phyloP scores from a whole-genome alignment of 2,329 filamentous ascomycete genomes.

The Leptographium flavum region DNA sequence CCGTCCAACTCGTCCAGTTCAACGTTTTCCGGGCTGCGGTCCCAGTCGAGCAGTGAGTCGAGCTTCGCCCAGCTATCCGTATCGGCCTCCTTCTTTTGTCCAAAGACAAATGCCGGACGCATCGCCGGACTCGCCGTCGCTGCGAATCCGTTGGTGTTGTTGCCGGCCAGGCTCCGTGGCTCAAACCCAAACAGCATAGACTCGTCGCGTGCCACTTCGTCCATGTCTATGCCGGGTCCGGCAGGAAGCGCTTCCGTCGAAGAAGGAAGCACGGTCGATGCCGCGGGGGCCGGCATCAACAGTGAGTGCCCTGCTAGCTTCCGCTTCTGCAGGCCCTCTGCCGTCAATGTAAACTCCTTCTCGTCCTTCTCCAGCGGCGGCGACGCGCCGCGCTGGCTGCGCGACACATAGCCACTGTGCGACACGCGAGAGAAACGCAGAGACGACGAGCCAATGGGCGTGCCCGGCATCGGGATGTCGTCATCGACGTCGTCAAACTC shows the following conservation, averaged over 20 bases:
- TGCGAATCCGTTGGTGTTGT: slow-evolving; percentile 19
- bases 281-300: slow-evolving; percentile 15
- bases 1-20: slow-evolving; percentile 88
- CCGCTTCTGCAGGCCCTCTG: slow-evolving; percentile 62
- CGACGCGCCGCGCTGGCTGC: slow-evolving; percentile 55
- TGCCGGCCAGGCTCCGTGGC: slow-evolving; percentile 11
- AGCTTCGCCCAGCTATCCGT: slow-evolving; percentile 29
- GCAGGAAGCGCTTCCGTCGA: slow-evolving; percentile 1
- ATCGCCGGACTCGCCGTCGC: slow-evolving; percentile 43
- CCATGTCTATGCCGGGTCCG: slow-evolving; percentile 20
- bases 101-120: slow-evolving; percentile 30
- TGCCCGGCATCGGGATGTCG: slow-evolving; percentile 41
- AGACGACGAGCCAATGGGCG: slow-evolving; percentile 51
- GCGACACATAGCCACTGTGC: slow-evolving; percentile 19
- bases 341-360: slow-evolving; percentile 92
- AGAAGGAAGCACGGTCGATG: slow-evolving; percentile 14
- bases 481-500: slow-evolving; percentile 67
- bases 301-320: slow-evolving; percentile 34
- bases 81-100: slow-evolving; percentile 24
- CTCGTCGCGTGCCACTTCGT: slow-evolving; percentile 33
- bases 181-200: slow-evolving; percentile 37
- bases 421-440: slow-evolving; percentile 23
- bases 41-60: slow-evolving; percentile 38
- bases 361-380: slow-evolving; percentile 89
- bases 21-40: slow-evolving; percentile 71